Percentiles rank a stretch among this genome's conserved stretches.
Evolutionary conservation across 495 filamentous ascomycete species (phyloP).

Genomic region (Neurospora tetraspora): DNA sequence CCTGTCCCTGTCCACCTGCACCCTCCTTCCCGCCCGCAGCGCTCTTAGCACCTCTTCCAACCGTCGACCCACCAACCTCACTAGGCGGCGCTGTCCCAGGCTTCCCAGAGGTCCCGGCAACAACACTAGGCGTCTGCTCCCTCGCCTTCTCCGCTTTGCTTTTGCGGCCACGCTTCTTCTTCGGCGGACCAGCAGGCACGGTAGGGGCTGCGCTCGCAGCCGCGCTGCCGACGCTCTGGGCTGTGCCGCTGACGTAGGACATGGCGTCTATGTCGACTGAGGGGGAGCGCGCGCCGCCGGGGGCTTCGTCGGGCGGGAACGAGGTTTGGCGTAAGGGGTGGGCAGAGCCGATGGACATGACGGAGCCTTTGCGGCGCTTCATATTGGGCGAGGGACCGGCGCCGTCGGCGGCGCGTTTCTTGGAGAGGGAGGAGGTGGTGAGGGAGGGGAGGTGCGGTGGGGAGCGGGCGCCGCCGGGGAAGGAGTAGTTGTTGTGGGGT

Average conservation of each 20-base stretch:
- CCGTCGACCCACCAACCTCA: constrained; percentile 20
- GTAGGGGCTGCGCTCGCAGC: constrained; percentile 6
- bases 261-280: constrained; percentile 53
- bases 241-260: constrained; percentile 52
- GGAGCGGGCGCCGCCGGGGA: constrained; percentile 15
- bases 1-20: too few relatives aligned
- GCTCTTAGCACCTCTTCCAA: constrained; percentile 22
- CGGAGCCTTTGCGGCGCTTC: constrained; percentile 59
- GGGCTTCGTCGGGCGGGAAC: constrained; percentile 56
- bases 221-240: constrained; percentile 43
- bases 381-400: constrained; percentile 28
- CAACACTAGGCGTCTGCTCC: constrained; percentile 40
- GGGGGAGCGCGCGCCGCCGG: constrained; percentile 48
- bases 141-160: constrained; percentile 47
- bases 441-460: constrained; percentile 25
- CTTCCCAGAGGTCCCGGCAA: constrained; percentile 4
- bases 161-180: constrained; percentile 56
- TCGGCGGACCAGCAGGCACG: constrained; percentile 14
- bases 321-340: constrained; percentile 86
- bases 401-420: constrained; percentile 48
- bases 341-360: constrained; percentile 42
- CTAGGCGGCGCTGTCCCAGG: constrained; percentile 33
- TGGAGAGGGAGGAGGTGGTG: constrained; percentile 44
- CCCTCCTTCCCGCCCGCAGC: constrained; percentile 4
- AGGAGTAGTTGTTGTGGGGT: constrained; percentile 26